Conservation (phyloP, 192 early-diverging fungal species). For the Phlyctochytrium bullatum region DNA sequence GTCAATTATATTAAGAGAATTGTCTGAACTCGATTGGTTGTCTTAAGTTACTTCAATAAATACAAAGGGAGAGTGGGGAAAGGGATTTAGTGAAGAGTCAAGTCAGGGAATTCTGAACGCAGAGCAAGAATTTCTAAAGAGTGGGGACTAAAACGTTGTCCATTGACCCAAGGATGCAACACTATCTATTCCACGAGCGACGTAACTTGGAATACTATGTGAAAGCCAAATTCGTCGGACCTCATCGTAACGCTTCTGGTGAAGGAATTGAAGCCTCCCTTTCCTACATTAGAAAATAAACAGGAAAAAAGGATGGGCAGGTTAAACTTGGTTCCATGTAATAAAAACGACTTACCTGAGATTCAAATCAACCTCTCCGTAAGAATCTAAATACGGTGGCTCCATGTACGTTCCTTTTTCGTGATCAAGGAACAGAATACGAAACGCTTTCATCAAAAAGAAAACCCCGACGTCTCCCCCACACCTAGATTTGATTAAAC, state of each 20-base stretch:
- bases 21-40: no score
- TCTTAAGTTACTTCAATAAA: no score
- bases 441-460: conserved; percentile 84
- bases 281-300: conserved; percentile 48
- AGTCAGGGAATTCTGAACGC: no score
- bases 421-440: conserved; percentile 78
- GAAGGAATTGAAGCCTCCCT: conserved; percentile 86
- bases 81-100: no score
- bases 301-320: no score
- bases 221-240: conserved; percentile 79
- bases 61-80: no score
- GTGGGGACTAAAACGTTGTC: background rate
- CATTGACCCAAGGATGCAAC: background rate
- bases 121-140: no score
- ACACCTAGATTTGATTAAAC: conserved; percentile 53
- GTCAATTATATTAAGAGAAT: no score
- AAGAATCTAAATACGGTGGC: conserved; percentile 90
- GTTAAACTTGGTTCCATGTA: no score
- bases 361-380: conserved; percentile 92
- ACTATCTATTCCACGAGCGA: background rate
- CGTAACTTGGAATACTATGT: conserved; percentile 32
- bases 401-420: conserved; percentile 80
- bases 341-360: conserved; percentile 66
- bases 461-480: conserved; percentile 87
- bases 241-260: conserved; percentile 83